Base-by-base conservation (phyloP, 108 stramenopile species). In the Nitzschia palea region DNA sequence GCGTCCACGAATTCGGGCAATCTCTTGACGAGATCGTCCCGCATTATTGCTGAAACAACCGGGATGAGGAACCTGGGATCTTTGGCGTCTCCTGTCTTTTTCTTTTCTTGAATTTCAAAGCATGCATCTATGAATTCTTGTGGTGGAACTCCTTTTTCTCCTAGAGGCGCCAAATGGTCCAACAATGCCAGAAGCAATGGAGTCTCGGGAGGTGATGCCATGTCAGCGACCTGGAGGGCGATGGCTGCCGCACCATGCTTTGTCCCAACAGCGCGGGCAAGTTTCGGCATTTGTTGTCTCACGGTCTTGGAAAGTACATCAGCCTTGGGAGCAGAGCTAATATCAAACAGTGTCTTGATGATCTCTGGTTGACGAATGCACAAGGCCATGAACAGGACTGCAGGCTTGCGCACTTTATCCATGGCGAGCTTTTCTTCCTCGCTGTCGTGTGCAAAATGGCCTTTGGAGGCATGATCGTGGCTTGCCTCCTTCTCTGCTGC, bases 111-210 rank as follows among this genome's bases (percentile, higher is more conserved):
- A 54, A 95, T 95, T 64, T 83, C 67, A 67, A 80, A 80, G 52
- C 89, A 91, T 27, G 91, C 88, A 52, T 95, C 89, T 43, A 93
- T 86, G 27, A 95, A 65, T 29, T 89, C 90, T 61, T 90, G 74
- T 10, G 80, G 63, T 0, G 88, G 84, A 17, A 78, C 53, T 17
- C 64, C 65, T 47, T 79, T 80, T 9, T 86, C 86, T 22, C 61
- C 74, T 29, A 78, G 43, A 26, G 84, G 84, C 12, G 81, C 82
- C 51, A 95, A 74, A 62, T 89, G 82, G 33, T 95, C 94, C 5
- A 95, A 62, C 55, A 95, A 89, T 22, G 91, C 79, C 23, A 95
- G 76, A 9, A 95, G 65, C 63, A 95, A 45, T 3, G 89, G 76
- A 4, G 57, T 70, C 50, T 84, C 76, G 40, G 58, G 82, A 33